Evolutionary conservation across 2,329 filamentous ascomycete species (phyloP).

Genomic region (Claviceps cyperi): DNA sequence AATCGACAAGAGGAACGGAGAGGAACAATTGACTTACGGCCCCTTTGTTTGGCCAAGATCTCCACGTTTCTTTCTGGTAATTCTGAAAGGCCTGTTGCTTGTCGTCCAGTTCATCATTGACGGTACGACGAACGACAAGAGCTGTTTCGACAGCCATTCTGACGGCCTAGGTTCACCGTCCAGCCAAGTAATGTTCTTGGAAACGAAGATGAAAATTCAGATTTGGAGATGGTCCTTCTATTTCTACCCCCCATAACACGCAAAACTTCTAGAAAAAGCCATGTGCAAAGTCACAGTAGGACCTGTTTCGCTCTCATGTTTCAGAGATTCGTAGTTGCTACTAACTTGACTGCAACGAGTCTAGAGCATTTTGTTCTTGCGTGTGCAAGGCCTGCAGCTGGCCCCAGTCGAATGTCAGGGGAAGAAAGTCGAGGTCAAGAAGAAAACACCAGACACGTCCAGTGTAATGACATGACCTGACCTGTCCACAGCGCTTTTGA

Average conservation of each 20-base stretch:
- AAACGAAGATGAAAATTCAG: neutral
- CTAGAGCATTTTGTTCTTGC: neutral
- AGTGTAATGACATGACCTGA: neutral
- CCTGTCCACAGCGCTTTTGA: neutral
- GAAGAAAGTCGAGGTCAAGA: neutral
- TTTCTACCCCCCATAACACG: neutral
- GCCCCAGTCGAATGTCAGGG: neutral
- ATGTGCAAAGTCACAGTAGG: neutral
- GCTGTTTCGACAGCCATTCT: slow-evolving; percentile 11
- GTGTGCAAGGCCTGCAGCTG: neutral
- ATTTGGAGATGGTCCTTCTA: neutral
- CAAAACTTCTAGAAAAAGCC: neutral
- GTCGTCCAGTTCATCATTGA: slow-evolving; percentile 15
- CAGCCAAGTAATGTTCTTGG: neutral
- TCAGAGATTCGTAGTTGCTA: neutral
- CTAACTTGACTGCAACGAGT: neutral
- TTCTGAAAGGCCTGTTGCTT: slow-evolving; percentile 12
- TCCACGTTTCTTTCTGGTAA: slow-evolving; percentile 19
- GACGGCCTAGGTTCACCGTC: neutral
- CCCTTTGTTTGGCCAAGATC: slow-evolving; percentile 33
- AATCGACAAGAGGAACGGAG: neutral
- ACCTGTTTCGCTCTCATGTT: neutral
- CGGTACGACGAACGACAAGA: slow-evolving; percentile 15
- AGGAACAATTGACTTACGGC: slow-evolving; percentile 19
- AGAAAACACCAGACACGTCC: neutral